Evolutionary conservation across 2,329 filamentous ascomycete species (phyloP).

Genomic region (Colletotrichum sp.): DNA sequence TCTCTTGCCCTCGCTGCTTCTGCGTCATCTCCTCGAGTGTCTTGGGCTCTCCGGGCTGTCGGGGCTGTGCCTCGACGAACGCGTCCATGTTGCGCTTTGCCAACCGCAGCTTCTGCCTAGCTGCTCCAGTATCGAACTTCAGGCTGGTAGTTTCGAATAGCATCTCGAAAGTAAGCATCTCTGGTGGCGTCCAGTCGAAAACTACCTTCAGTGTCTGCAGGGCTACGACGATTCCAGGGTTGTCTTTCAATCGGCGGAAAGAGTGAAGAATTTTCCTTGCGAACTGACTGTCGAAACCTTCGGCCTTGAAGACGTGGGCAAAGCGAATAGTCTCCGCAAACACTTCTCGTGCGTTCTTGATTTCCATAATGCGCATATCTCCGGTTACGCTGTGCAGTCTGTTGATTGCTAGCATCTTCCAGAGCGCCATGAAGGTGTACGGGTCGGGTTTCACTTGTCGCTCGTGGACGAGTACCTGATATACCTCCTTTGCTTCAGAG

Average conservation of each 20-base stretch:
- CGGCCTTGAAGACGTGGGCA: conserved; percentile 46
- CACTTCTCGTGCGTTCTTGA: conserved; percentile 41
- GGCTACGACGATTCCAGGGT: conserved; percentile 50
- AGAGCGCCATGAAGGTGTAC: conserved; percentile 73
- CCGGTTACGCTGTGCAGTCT: conserved; percentile 42
- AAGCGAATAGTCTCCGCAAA: conserved; percentile 58
- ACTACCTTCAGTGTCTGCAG: conserved; percentile 46
- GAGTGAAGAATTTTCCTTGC: conserved; percentile 56
- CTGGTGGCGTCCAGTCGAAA: conserved; percentile 49
- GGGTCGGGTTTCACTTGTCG: conserved; percentile 64
- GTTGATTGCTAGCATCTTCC: conserved; percentile 63
- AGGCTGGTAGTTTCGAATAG: conserved; percentile 49
- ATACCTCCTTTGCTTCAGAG: conserved; percentile 60
- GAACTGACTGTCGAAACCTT: conserved; percentile 50
- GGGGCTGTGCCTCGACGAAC: conserved; percentile 23
- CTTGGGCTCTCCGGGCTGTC: conserved; percentile 29
- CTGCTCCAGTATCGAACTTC: conserved; percentile 43
- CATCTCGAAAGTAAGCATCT: conserved; percentile 53
- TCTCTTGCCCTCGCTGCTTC: conserved; percentile 39
- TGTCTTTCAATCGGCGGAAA: conserved; percentile 51
- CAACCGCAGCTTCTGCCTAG: conserved; percentile 44
- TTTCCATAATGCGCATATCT: conserved; percentile 33
- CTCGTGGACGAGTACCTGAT: conserved; percentile 55
- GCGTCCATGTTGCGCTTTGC: conserved; percentile 48
- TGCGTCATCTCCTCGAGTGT: conserved; percentile 39